phyloP scores from a whole-genome alignment of 345 rosid species.

The Firmiana major region DNA sequence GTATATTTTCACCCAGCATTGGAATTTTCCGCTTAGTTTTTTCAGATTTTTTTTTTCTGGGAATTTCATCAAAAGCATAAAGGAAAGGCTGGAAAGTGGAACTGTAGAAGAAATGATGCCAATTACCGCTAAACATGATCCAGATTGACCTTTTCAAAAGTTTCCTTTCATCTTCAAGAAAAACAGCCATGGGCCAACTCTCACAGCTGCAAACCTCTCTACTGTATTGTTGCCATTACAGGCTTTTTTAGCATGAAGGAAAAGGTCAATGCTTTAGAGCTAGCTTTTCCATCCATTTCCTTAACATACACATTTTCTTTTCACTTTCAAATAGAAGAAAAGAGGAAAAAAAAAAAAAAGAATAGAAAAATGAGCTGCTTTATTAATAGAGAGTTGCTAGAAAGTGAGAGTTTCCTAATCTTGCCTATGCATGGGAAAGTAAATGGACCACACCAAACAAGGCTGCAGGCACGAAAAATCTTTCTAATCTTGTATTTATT shows the following conservation, averaged over 20 bases:
- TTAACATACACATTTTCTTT: neutral
- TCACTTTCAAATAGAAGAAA: neutral
- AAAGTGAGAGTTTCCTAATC: slow-evolving; percentile 13
- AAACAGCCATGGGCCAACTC: slow-evolving; percentile 3
- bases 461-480: neutral
- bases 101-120: slow-evolving; percentile 1
- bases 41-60: neutral
- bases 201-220: neutral
- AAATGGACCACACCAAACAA: slow-evolving; percentile 19
- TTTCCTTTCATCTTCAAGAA: neutral
- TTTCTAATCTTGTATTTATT: slow-evolving; percentile 16
- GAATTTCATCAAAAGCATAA: neutral
- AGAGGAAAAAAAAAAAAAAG: neutral
- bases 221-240: slow-evolving; percentile 5
- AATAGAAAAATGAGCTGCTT: neutral
- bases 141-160: slow-evolving; percentile 13
- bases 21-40: neutral
- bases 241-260: slow-evolving; percentile 12
- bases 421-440: neutral
- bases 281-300: slow-evolving; percentile 10
- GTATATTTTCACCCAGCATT: neutral
- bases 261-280: slow-evolving; percentile 19
- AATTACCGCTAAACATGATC: neutral
- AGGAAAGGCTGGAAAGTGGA: neutral
- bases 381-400: neutral